Conservation (phyloP, 768 basidiomycete species). For the Amanita molliuscula region DNA sequence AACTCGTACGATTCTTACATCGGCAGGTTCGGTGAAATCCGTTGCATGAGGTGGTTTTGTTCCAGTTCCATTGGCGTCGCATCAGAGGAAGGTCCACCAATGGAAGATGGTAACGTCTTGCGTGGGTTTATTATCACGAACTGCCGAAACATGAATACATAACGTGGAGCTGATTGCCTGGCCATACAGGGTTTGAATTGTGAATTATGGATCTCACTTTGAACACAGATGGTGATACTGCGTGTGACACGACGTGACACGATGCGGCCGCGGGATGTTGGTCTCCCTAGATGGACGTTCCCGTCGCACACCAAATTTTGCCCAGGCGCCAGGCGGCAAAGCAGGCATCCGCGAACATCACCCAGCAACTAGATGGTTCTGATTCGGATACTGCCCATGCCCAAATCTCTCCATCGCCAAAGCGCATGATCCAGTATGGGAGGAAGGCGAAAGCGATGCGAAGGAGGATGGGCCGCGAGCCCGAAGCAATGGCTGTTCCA, state of each 20-base stretch:
- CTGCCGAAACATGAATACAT: too few relatives aligned
- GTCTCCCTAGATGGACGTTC: background rate
- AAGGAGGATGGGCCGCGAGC: background rate
- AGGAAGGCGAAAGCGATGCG: slow-evolving; percentile 3
- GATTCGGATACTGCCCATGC: background rate
- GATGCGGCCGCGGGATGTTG: background rate
- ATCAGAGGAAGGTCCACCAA: too few relatives aligned
- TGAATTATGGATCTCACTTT: too few relatives aligned
- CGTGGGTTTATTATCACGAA: too few relatives aligned
- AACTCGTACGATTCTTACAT: too few relatives aligned
- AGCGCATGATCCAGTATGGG: slow-evolving; percentile 3
- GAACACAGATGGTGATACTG: background rate
- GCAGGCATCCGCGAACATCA: slow-evolving; percentile 4
- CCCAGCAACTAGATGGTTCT: slow-evolving; percentile 4
- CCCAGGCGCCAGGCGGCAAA: slow-evolving; percentile 5
- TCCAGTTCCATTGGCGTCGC: too few relatives aligned
- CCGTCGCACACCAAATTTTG: slow-evolving; percentile 2
- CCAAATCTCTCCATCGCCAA: background rate
- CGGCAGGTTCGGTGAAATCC: too few relatives aligned
- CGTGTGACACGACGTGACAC: slow-evolving; percentile 4
- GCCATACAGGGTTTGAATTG: too few relatives aligned
- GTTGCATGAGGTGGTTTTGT: too few relatives aligned
- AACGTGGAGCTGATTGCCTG: too few relatives aligned
- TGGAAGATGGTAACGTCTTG: too few relatives aligned
- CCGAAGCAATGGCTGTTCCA: background rate